phyloP scores from a whole-genome alignment of 2,329 filamentous ascomycete species.

The Fusarium nodosum region DNA sequence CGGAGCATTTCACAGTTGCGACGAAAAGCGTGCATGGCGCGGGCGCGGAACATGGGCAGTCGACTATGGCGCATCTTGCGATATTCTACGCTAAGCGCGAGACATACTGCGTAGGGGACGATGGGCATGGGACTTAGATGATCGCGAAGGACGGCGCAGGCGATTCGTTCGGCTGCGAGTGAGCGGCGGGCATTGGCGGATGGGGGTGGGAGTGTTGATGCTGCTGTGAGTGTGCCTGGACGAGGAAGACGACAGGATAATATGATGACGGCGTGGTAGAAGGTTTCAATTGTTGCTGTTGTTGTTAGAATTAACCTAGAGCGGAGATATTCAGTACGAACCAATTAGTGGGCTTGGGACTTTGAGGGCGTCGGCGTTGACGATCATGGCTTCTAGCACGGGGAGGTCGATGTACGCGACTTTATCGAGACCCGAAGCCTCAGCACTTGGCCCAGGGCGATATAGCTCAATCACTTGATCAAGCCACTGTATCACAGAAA shows the following conservation, averaged over 20 bases:
- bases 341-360: constrained; percentile 65
- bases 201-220: constrained; percentile 60
- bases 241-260: constrained; percentile 70
- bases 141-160: constrained; percentile 66
- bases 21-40: constrained; percentile 68
- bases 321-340: constrained; percentile 47
- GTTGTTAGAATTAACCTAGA: constrained; percentile 34
- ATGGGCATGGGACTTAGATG: constrained; percentile 68
- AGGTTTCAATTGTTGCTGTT: constrained; percentile 70
- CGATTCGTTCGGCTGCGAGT: constrained; percentile 69
- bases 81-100: constrained; percentile 73
- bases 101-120: constrained; percentile 71
- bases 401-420: constrained; percentile 66
- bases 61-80: constrained; percentile 74
- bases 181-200: constrained; percentile 70
- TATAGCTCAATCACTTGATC: constrained; percentile 73
- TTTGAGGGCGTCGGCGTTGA: constrained; percentile 66
- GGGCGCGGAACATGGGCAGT: constrained; percentile 68
- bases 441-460: constrained; percentile 63
- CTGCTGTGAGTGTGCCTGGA: constrained; percentile 56
- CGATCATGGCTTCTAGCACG: constrained; percentile 69
- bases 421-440: constrained; percentile 58
- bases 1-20: constrained; percentile 67
- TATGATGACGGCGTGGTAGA: constrained; percentile 75
- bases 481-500: constrained; percentile 67